Evolutionary conservation across 108 stramenopile species (phyloP).

Genomic region (Cylindrotheca closterium): DNA sequence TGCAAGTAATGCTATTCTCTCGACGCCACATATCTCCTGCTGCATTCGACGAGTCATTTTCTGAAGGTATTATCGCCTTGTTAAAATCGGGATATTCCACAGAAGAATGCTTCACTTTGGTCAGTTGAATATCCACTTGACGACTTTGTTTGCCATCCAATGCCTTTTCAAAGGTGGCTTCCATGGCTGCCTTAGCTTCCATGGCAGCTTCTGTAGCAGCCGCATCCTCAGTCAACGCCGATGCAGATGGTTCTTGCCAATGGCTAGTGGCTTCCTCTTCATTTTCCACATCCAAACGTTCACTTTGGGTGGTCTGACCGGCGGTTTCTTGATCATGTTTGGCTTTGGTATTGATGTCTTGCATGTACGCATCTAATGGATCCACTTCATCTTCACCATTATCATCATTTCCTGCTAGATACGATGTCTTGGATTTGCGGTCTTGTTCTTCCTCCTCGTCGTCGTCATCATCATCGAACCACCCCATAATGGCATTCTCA

Average conservation of each 20-base stretch:
- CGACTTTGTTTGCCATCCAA: neutral
- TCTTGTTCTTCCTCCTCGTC: constrained; percentile 12
- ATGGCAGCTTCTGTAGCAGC: neutral
- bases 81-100: constrained; percentile 30
- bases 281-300: constrained; percentile 70
- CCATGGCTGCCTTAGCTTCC: constrained; percentile 4
- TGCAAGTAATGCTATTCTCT: constrained; percentile 50
- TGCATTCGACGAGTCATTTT: constrained; percentile 4
- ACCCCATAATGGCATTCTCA: constrained; percentile 3
- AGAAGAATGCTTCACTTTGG: constrained; percentile 20
- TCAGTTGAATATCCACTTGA: constrained; percentile 37
- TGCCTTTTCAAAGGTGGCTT: constrained; percentile 30
- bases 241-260: constrained; percentile 30
- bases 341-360: constrained; percentile 10
- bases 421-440: neutral
- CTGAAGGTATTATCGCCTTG: constrained; percentile 15
- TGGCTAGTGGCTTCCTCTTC: constrained; percentile 86
- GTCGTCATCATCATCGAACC: constrained; percentile 20
- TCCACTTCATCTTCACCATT: constrained; percentile 61
- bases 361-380: constrained; percentile 88
- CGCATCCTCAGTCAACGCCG: constrained; percentile 2
- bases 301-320: neutral
- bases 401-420: neutral
- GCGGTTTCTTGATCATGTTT: neutral
- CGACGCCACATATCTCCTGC: constrained; percentile 50